These are phyloP conservation scores for Fusarium siculi DNA, from an alignment of 2,329 filamentous ascomycete genomes.

Conservation along the genomic window DNA sequence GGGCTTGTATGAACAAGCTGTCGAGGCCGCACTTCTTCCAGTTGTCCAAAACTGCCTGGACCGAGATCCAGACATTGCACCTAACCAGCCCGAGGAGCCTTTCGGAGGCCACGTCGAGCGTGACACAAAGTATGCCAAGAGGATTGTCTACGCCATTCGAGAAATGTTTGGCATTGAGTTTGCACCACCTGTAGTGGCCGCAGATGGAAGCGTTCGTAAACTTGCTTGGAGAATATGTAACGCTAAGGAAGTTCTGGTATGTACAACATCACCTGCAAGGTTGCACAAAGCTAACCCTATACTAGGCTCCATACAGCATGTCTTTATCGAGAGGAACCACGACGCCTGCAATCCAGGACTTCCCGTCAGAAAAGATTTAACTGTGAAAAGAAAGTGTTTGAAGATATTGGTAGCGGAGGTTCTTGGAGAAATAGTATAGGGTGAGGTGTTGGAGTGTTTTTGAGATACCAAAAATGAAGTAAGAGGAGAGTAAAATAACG, in stretches of 20 bases:
- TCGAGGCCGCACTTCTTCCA: conserved; percentile 82
- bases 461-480: conserved; percentile 27
- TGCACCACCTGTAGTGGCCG: conserved; percentile 88
- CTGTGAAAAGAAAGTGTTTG: background rate
- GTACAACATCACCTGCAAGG: conserved; percentile 48
- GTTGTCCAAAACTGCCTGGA: conserved; percentile 94
- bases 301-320: conserved; percentile 77
- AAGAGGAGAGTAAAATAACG: background rate
- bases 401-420: background rate
- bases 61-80: conserved; percentile 89
- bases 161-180: conserved; percentile 99
- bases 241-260: conserved; percentile 91
- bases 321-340: conserved; percentile 70
- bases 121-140: conserved; percentile 86
- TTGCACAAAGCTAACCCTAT: background rate
- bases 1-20: conserved; percentile 71
- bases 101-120: conserved; percentile 89
- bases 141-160: conserved; percentile 92
- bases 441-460: conserved; percentile 11
- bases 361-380: conserved; percentile 44
- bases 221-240: conserved; percentile 95
- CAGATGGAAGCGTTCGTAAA: conserved; percentile 90
- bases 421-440: background rate
- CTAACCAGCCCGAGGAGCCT: conserved; percentile 78
- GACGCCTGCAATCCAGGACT: conserved; percentile 63